Evolutionary conservation across 2,329 filamentous ascomycete genomes (phyloP), one percentile per base, ranked within the genome.

Genomic region (Penicillium digitatum): DNA sequence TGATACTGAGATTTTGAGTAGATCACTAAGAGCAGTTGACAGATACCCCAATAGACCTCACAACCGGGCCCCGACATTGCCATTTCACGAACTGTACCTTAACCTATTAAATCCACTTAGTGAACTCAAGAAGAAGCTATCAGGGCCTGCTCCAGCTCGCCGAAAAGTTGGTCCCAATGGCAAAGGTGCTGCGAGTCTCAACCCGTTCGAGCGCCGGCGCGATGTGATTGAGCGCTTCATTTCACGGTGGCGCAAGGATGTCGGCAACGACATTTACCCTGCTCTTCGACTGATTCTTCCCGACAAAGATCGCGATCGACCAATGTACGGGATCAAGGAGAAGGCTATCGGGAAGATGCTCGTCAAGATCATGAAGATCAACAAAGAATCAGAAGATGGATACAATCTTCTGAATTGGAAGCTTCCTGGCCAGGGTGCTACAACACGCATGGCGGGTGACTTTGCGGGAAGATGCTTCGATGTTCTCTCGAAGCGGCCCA

Each of bases 251-350:
- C 84, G 92, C 37, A 84, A 85, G 53, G 87, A 96, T 58, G 92
- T 96, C 22, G 94, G 94, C 26, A 78, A 90, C 63, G 94, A 99
- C 72, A 89, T 99, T 65, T 97, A 94, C 69, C 94, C 94, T 0
- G 93, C 90, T 1, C 82, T 99, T 72, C 86, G 94, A 20, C 82
- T 99, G 44, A 96, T 97, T 54, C 80, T 96, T 3, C 92, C 93
- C 0, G 90, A 95, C 66, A 95, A 95, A 69, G 94, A 99, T 68
- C 85, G 91, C 37, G 91, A 97, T 66, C 84, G 94, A 45, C 88
- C 88, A 18, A 91, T 96, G 78, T 99, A 97, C 67, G 90, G 93
- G 0, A 79, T 99, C 38, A 97, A 97, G 69, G 94, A 99, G 76
- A 92, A 88, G 69, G 84, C 87, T 5, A 91, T 99, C 56, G 93